These are phyloP conservation scores for Salix suchowensis DNA, from an alignment of 345 rosid genomes.

Conservation along the genomic window DNA sequence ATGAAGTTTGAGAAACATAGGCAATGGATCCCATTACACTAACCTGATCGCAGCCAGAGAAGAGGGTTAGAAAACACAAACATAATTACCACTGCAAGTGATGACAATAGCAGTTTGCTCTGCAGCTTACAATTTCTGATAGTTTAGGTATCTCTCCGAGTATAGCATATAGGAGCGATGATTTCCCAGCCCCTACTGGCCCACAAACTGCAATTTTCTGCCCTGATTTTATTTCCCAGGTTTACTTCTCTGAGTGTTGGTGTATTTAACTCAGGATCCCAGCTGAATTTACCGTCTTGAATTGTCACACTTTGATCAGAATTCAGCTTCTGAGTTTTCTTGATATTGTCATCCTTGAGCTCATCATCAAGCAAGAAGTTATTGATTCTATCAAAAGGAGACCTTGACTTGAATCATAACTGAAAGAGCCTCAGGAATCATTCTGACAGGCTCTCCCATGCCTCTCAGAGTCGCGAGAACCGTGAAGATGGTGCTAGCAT, in stretches of 20 bases:
- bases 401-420: conserved; percentile 55
- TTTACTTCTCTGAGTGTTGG: conserved; percentile 46
- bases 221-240: conserved; percentile 45
- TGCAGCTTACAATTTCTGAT: conserved; percentile 33
- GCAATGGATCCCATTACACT: conserved; percentile 56
- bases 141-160: conserved; percentile 64
- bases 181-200: conserved; percentile 69
- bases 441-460: conserved; percentile 43
- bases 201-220: conserved; percentile 69
- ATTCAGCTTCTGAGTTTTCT: conserved; percentile 19
- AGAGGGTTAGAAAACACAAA: background rate
- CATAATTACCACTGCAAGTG: background rate
- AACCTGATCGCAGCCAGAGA: conserved; percentile 16
- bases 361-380: conserved; percentile 58
- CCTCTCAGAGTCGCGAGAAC: conserved; percentile 61
- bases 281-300: conserved; percentile 44
- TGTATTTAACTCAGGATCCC: conserved; percentile 40
- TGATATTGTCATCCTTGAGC: conserved; percentile 34
- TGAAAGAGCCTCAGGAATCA: conserved; percentile 52
- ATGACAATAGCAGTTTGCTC: background rate
- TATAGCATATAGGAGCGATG: conserved; percentile 57
- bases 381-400: conserved; percentile 55
- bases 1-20: conserved; percentile 67
- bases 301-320: conserved; percentile 38
- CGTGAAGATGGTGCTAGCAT: conserved; percentile 54